Base-by-base conservation (phyloP, 371 early-diverging fungal species). In the Mortierella sp. region DNA sequence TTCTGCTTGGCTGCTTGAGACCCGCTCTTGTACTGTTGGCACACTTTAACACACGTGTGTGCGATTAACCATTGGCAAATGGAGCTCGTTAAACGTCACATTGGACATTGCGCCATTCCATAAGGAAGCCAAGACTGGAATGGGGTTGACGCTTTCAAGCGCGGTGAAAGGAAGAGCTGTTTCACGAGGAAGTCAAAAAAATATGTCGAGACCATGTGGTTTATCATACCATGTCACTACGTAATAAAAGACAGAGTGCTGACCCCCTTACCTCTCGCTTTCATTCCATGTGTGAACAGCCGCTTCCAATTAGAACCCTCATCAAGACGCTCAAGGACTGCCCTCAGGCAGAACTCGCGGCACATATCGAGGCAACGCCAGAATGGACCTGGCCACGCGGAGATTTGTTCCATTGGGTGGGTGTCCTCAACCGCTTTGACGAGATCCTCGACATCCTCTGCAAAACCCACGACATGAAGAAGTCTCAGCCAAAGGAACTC, bases 341-440 rank as follows among this genome's bases (percentile, higher is more conserved):
- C 76, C 88, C 91, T 19, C 92, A 92, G 76, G 88, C 89, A 57
- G 89, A 92, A 61, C 91, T 96, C 78, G 89, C 92, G 43, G 79
- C 57, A 13, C 80, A 89, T 67, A 88, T 93, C 61, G 89, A 87
- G 77, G 82, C 91, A 50, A 82, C 90, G 69, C 79, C 82, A 24
- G 90, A 93, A 71, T 97, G 97, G 97, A 87, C 89, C 37, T 96
- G 93, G 88, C 95, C 95, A 44, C 94, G 97, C 76, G 95, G 96
- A 64, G 99, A 99, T 83, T 90, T 98, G 71, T 97, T 94, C 89
- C 96, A 97, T 78, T 99, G 98, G 98, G 95, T 97, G 28, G 90
- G 92, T 26, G 97, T 98, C 0, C 92, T 99, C 59, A 96, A 99
- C 89, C 93, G 97, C 43, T 97, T 98, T 81, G 99, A 98, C 84